Base-by-base conservation (phyloP, 345 rosid genomes). In the Salix caprea region DNA sequence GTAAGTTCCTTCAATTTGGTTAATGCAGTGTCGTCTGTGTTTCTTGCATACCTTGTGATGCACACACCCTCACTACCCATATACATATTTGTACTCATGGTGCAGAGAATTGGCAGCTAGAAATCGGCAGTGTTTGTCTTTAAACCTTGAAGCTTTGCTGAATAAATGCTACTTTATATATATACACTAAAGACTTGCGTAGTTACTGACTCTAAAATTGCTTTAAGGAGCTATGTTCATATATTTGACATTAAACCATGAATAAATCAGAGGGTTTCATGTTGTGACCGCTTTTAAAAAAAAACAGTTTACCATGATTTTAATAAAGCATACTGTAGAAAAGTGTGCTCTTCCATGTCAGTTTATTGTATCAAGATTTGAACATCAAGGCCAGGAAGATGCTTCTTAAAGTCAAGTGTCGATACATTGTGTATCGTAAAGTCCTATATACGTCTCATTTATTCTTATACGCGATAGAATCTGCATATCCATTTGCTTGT, bases 1-100 rank as follows among this genome's bases (percentile, higher is more conserved):
- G 98, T 94, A 24, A 84, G 89, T 77, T 72, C 61, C 19, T 48
- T 48, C 54, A 48, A 48, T 48, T 15, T 48, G 19, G 19, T 48
- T 15, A 48, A 48, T 48, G 54, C 54, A 15, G 54, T 4, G 54
- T 70, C 69, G 32, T 75, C 39, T 75, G 30, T 70, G 23, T 48
- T 72, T 2, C 54, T 36, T 61, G 23, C 64, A 5, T 65, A 4
- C 21, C 48, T 58, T 58, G 54, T 48, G 54, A 48, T 48, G 54
- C 54, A 48, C 54, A 48, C 18, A 48, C 54, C 54, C 18, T 48
- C 18, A 15, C 54, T 3, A 48, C 54, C 18, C 54, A 14, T 48
- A 0, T 48, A 48, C 18, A 48, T 15, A 48, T 48, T 48, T 48
- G 19, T 48, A 48, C 54, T 48, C 5, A 18, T 48, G 54, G 54